Percentiles rank a stretch among this genome's conserved stretches.
phyloP scores from a whole-genome alignment of 257 asterid species.

The Lavandula angustifolia region DNA sequence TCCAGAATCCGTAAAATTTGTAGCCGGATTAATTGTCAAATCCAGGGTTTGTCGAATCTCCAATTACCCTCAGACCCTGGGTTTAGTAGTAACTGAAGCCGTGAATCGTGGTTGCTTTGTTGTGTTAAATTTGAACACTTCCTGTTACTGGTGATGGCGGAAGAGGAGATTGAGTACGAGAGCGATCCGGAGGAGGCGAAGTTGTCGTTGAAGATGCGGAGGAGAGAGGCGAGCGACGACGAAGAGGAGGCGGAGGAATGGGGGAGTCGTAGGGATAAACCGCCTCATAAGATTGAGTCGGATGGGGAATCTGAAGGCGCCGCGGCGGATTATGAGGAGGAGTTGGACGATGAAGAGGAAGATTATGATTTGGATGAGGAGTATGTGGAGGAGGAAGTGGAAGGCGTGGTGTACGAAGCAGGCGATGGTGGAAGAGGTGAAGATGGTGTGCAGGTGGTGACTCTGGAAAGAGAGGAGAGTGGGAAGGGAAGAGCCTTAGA shows the following conservation, averaged over 20 bases:
- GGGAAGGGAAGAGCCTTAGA: constrained; percentile 33
- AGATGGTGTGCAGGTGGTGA: constrained; percentile 37
- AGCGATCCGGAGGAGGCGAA: constrained; percentile 98
- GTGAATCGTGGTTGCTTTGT: constrained; percentile 21
- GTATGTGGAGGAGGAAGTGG: constrained; percentile 51
- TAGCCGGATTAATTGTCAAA: constrained; percentile 24
- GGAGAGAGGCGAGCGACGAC: constrained; percentile 94
- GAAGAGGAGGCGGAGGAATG: constrained; percentile 65
- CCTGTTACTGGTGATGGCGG: constrained; percentile 52
- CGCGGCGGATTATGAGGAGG: constrained; percentile 54
- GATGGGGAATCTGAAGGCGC: constrained; percentile 87
- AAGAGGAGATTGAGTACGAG: constrained; percentile 69
- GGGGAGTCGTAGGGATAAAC: constrained; percentile 37
- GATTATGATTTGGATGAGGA: constrained; percentile 49
- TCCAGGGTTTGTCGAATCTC: constrained; percentile 31
- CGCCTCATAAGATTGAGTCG: constrained; percentile 52
- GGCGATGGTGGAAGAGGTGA: background rate
- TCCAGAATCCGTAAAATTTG: constrained; percentile 13
- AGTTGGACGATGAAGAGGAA: constrained; percentile 50
- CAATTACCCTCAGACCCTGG: constrained; percentile 26
- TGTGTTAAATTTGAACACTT: constrained; percentile 18
- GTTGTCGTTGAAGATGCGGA: constrained; percentile 79
- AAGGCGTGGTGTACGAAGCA: constrained; percentile 32
- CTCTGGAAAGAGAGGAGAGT: constrained; percentile 40
- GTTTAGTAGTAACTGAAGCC: constrained; percentile 9